phyloP scores from a whole-genome alignment of 306 rosid genomes.

The Trifolium pratense region DNA sequence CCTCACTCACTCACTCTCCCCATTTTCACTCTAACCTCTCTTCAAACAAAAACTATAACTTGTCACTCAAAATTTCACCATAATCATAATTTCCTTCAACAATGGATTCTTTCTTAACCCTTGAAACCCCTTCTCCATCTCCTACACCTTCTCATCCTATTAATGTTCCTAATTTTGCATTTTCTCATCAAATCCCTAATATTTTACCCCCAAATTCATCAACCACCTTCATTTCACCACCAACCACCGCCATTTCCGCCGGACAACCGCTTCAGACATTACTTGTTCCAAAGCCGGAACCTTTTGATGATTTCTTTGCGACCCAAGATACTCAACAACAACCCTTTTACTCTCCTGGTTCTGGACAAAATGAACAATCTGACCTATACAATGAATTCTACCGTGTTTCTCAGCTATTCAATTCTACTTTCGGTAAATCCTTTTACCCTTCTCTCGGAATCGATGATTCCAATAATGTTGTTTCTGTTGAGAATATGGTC shows the following conservation, averaged over 20 bases:
- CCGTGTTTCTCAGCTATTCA: constrained; percentile 75
- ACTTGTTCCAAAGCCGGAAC: constrained; percentile 71
- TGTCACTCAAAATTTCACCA: background rate
- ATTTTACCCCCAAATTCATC: background rate
- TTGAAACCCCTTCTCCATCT: constrained; percentile 21
- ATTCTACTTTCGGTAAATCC: constrained; percentile 57
- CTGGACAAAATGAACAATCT: constrained; percentile 39
- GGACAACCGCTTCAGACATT: constrained; percentile 40
- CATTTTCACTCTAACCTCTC: background rate
- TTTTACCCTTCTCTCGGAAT: background rate
- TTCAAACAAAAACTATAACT: background rate
- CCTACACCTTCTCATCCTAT: background rate
- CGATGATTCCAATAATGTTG: background rate
- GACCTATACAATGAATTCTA: constrained; percentile 63
- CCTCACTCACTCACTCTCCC: background rate
- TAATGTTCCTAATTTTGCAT: background rate
- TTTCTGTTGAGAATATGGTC: background rate
- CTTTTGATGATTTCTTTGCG: constrained; percentile 53
- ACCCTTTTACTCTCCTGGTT: constrained; percentile 2
- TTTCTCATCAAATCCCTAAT: constrained; percentile 16
- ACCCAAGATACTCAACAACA: constrained; percentile 16
- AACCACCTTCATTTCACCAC: background rate
- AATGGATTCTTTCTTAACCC: constrained; percentile 18
- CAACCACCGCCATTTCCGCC: constrained; percentile 1
- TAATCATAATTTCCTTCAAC: no score